Percentiles rank a stretch among this genome's conserved stretches.
Conservation (phyloP, 2,329 filamentous ascomycete genomes). For the Aschersonia sp. region DNA sequence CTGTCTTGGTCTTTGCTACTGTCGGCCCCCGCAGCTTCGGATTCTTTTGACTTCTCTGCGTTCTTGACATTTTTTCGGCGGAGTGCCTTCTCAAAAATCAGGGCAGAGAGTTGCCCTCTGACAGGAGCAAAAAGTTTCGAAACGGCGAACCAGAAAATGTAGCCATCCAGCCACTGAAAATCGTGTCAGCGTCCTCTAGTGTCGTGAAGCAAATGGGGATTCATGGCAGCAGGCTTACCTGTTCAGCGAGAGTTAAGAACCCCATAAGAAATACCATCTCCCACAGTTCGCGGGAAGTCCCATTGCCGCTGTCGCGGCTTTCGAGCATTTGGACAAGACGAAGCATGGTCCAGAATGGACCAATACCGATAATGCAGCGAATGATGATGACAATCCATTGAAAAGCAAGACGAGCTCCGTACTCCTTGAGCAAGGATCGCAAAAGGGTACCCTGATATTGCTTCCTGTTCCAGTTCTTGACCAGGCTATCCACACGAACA, state of each 20-base stretch:
- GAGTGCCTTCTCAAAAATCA: conserved; percentile 66
- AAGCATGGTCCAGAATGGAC: conserved; percentile 55
- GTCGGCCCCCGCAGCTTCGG: conserved; percentile 12
- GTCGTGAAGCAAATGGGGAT: background rate
- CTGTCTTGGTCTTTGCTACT: conserved; percentile 7
- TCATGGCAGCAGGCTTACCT: conserved; percentile 11
- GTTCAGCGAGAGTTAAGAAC: conserved; percentile 38
- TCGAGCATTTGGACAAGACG: conserved; percentile 53
- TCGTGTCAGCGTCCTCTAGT: conserved; percentile 1
- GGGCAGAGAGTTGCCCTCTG: conserved; percentile 52
- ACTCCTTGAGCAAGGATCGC: conserved; percentile 42
- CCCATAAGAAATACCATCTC: conserved; percentile 54
- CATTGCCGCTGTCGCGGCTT: conserved; percentile 26
- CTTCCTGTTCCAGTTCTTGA: conserved; percentile 31
- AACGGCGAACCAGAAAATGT: conserved; percentile 52
- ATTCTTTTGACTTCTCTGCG: conserved; percentile 29
- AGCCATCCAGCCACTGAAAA: conserved; percentile 42
- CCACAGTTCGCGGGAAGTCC: conserved; percentile 41
- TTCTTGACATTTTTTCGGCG: conserved; percentile 64
- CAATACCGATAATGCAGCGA: conserved; percentile 45
- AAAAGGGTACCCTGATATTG: conserved; percentile 39
- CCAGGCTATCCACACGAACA: conserved; percentile 35
- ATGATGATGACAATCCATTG: conserved; percentile 44
- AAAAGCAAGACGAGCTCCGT: conserved; percentile 36
- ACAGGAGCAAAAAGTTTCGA: conserved; percentile 49